phyloP scores from a whole-genome alignment of 2,329 filamentous ascomycete species.

The Lachnellula cervina region DNA sequence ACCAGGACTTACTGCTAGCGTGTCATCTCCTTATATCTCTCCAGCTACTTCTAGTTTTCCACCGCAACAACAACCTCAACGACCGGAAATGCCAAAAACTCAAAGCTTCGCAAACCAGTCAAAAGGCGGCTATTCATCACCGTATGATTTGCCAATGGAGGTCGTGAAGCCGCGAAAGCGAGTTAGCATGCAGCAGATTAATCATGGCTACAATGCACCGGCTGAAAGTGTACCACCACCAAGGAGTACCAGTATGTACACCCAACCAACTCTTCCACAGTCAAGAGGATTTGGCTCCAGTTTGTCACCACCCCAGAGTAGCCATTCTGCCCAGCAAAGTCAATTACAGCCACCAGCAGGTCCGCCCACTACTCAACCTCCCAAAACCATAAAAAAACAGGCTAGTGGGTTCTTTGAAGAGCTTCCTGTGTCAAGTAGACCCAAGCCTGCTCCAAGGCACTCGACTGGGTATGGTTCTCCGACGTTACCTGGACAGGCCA shows the following conservation, averaged over 20 bases:
- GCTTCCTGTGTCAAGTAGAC: conserved; percentile 57
- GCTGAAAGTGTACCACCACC: conserved; percentile 21
- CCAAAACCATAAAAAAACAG: conserved; percentile 20
- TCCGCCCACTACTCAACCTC: neutral
- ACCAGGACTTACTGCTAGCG: conserved; percentile 9
- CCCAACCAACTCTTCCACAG: conserved; percentile 16
- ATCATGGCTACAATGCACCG: conserved; percentile 21
- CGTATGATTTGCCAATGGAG: conserved; percentile 92
- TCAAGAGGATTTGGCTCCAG: conserved; percentile 16
- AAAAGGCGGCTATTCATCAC: conserved; percentile 88
- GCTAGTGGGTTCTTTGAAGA: conserved; percentile 72
- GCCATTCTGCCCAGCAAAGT: conserved; percentile 12
- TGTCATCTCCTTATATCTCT: conserved; percentile 19
- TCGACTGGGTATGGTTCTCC: conserved; percentile 22
- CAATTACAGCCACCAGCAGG: conserved; percentile 5
- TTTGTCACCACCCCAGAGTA: conserved; percentile 20
- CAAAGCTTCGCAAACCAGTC: conserved; percentile 88
- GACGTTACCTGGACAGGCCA: neutral
- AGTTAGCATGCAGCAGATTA: conserved; percentile 45
- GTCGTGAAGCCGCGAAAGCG: conserved; percentile 68
- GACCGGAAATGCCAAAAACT: conserved; percentile 50
- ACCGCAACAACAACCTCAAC: conserved; percentile 26
- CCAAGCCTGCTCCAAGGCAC: conserved; percentile 56
- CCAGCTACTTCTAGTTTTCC: conserved; percentile 19
- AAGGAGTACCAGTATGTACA: conserved; percentile 26